phyloP scores from a whole-genome alignment of 2,329 filamentous ascomycete species.

The Chaetomium strumarium region DNA sequence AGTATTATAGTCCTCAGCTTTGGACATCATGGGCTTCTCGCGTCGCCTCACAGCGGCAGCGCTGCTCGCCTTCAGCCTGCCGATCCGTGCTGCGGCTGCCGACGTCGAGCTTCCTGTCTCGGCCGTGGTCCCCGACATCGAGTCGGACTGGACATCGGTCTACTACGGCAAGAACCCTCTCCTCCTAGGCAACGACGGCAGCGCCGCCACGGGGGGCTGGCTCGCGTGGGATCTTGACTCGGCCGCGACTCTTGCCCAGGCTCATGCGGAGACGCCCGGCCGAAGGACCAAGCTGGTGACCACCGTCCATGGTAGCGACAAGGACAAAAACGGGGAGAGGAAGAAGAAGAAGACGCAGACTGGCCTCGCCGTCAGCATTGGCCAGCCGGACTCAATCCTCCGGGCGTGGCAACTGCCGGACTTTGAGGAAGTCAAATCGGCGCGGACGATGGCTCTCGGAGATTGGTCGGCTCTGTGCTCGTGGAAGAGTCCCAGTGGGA shows the following conservation, averaged over 20 bases:
- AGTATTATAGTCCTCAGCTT: background rate
- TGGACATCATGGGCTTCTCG: background rate
- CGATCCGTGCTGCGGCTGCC: background rate
- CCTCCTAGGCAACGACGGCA: conserved; percentile 14
- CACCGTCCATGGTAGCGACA: conserved; percentile 4
- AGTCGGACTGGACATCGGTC: conserved; percentile 14
- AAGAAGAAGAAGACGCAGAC: background rate
- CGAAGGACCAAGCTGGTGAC: conserved; percentile 15
- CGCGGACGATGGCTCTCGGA: conserved; percentile 3
- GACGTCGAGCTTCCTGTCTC: conserved; percentile 9
- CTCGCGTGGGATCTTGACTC: conserved; percentile 10
- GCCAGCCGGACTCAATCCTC: conserved; percentile 10
- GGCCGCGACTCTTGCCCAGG: background rate
- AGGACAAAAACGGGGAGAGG: too few relatives aligned
- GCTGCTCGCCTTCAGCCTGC: background rate
- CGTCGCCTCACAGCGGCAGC: background rate
- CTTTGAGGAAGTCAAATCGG: conserved; percentile 9
- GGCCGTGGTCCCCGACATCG: conserved; percentile 1
- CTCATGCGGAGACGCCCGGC: conserved; percentile 9
- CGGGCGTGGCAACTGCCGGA: conserved; percentile 7
- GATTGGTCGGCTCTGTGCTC: conserved; percentile 16
- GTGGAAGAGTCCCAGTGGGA: conserved; percentile 10
- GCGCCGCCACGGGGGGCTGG: conserved; percentile 8
- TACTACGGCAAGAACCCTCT: conserved; percentile 12
- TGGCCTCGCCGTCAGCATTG: conserved; percentile 11